A percentile compares a stretch with the other conserved stretches of the same genome.
Conservation (phyloP, 164 flowering plant species). For the Malania oleifera region DNA sequence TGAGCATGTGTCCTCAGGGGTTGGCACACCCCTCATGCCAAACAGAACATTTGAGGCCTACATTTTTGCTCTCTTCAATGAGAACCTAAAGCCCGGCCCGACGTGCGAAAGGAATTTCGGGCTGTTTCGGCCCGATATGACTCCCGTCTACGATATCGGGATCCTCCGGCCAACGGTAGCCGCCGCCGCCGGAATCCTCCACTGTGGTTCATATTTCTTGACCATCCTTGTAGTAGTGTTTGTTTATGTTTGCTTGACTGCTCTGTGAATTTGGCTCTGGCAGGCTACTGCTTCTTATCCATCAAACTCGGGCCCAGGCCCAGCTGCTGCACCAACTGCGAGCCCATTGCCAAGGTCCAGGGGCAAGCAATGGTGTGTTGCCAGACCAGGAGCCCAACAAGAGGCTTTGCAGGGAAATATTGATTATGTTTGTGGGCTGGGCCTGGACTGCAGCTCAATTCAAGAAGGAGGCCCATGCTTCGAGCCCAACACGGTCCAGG, state of each 20-base stretch:
- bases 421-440: slow-evolving; percentile 65
- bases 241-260: slow-evolving; percentile 5
- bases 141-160: slow-evolving; percentile 60
- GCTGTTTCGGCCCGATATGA: slow-evolving; percentile 53
- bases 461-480: slow-evolving; percentile 50
- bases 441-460: slow-evolving; percentile 48
- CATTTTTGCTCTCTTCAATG: slow-evolving; percentile 72
- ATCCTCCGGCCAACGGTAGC: slow-evolving; percentile 45
- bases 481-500: slow-evolving; percentile 43
- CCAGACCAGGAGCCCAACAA: slow-evolving; percentile 32
- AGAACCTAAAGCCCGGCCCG: slow-evolving; percentile 72
- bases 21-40: slow-evolving; percentile 78
- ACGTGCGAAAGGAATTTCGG: slow-evolving; percentile 60
- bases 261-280: slow-evolving; percentile 16
- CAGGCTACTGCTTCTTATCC: slow-evolving; percentile 47
- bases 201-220: neutral
- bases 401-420: slow-evolving; percentile 49
- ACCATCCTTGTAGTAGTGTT: neutral
- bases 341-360: slow-evolving; percentile 16
- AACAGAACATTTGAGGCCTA: slow-evolving; percentile 67
- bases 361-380: slow-evolving; percentile 49
- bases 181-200: slow-evolving; percentile 1
- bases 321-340: slow-evolving; percentile 20
- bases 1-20: slow-evolving; percentile 47
- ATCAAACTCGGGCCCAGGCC: slow-evolving; percentile 15